Base-by-base conservation (phyloP, 2,329 filamentous ascomycete species). In the Parafenestella ontariensis region DNA sequence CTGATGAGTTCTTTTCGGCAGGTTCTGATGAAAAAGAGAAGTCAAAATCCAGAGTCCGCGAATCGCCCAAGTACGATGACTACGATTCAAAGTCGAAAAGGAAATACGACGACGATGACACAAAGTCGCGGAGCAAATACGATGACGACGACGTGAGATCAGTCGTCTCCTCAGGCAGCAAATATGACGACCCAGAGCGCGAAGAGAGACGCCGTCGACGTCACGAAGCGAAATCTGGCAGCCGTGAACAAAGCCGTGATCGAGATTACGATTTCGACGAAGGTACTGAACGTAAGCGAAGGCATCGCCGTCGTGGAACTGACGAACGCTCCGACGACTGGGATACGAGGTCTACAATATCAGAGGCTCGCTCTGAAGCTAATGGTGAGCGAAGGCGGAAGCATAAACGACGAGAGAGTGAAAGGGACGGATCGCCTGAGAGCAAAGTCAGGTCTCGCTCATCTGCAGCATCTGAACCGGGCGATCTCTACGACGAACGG, bases 391-490 rank as follows among this genome's bases (percentile, higher is more conserved):
- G 70, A 33, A 64, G 69, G 43, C 70, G 68, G 26, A 75, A 70
- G 51, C 71, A 76, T 54, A 73, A 59, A 48, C 62, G 65, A 39
- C 62, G 68, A 3, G 66, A 71, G 17, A 65, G 69, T 20, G 73
- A 75, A 31, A 61, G 69, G 24, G 71, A 73, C 39, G 67, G 66
- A 13, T 74, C 71, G 13, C 58, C 66, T 1, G 68, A 74, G 40
- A 64, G 47, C 44, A 61, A 60, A 51, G 51, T 49, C 8, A 61
- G 66, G n/a, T 64, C 63, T 15, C 68, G 68, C 29, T 73, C 71
- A 1, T 62, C 69, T 5, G 74, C 76, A 17, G 72, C 70, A 34
- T 79, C 78, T 28, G 75, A 81, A 49, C 74, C 76, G 24, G 75
- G 70, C 5, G 77, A 78, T 46, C 28, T 67, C 13, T 74, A 75